Evolutionary conservation across 1,139 yeast species (phyloP).

Genomic region (Saccharomyces hybrid): DNA sequence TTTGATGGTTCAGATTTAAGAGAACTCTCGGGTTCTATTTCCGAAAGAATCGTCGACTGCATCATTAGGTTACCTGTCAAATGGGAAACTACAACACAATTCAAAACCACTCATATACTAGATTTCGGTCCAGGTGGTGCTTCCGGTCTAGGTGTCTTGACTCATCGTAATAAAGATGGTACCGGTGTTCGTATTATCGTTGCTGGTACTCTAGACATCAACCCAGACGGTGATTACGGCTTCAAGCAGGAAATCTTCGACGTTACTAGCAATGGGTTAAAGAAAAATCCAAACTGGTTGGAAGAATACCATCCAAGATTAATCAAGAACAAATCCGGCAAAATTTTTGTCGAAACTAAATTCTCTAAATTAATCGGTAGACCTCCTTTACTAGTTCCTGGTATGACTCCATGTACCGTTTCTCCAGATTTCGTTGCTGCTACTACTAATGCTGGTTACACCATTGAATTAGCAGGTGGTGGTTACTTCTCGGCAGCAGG

Average conservation of each 20-base stretch:
- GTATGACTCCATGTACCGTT: conserved; percentile 98
- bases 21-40: conserved; percentile 41
- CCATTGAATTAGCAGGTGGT: conserved; percentile 97
- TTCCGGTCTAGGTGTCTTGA: conserved; percentile 90
- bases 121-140: conserved; percentile 99
- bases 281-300: conserved; percentile 88
- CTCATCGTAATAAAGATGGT: conserved; percentile 97
- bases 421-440: conserved; percentile 91
- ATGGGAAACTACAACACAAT: conserved; percentile 87
- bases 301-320: conserved; percentile 80
- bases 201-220: conserved; percentile 81
- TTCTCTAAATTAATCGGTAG: conserved; percentile 87
- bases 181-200: conserved; percentile 91
- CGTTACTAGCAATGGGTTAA: conserved; percentile 53
- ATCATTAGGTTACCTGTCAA: conserved; percentile 85
- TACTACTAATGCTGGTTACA: conserved; percentile 91
- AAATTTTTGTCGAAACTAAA: conserved; percentile 82
- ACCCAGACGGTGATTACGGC: conserved; percentile 70
- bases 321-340: conserved; percentile 63
- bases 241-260: conserved; percentile 93
- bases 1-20: conserved; percentile 77
- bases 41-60: conserved; percentile 64
- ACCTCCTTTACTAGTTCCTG: conserved; percentile 96
- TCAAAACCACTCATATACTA: conserved; percentile 74
- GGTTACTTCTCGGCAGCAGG: conserved; percentile 75